Conservation (phyloP, 2,329 filamentous ascomycete genomes). For the Colletotrichum spinosum region DNA sequence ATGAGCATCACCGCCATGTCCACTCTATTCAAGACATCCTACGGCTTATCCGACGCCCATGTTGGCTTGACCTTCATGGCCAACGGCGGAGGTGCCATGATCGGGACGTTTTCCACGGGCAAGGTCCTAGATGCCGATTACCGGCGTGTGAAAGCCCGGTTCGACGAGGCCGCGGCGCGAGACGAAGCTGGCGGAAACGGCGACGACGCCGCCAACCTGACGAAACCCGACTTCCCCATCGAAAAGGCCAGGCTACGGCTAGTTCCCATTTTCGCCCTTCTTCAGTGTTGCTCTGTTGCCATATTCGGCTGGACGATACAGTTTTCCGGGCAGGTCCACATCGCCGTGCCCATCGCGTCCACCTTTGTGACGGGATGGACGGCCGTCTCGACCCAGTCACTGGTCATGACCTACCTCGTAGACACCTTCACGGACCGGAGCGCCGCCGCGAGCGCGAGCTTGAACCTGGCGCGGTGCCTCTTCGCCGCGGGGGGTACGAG, state of each 20-base stretch:
- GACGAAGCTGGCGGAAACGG: constrained; percentile 32
- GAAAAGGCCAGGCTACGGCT: constrained; percentile 64
- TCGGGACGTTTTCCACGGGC: constrained; percentile 63
- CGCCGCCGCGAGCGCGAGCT: constrained; percentile 62
- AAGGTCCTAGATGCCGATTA: constrained; percentile 66
- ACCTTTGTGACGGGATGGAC: constrained; percentile 66
- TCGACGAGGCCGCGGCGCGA: neutral
- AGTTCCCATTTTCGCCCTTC: constrained; percentile 55
- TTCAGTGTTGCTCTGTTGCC: constrained; percentile 59
- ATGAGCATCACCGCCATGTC: constrained; percentile 67
- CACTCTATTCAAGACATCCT: constrained; percentile 56
- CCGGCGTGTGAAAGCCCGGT: constrained; percentile 49
- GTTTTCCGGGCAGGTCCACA: constrained; percentile 53
- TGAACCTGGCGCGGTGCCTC: constrained; percentile 65
- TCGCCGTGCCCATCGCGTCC: constrained; percentile 61
- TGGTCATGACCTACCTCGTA: constrained; percentile 64
- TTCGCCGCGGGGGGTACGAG: constrained; percentile 58
- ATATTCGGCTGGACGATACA: constrained; percentile 66
- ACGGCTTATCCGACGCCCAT: constrained; percentile 56
- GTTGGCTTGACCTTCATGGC: constrained; percentile 65
- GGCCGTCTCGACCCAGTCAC: constrained; percentile 58
- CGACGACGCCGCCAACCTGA: neutral
- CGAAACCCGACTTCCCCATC: constrained; percentile 52
- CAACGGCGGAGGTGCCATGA: constrained; percentile 65
- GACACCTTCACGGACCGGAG: constrained; percentile 63